Base-by-base conservation (phyloP, 2,329 filamentous ascomycete genomes). In the Aureobasidium sp. region DNA sequence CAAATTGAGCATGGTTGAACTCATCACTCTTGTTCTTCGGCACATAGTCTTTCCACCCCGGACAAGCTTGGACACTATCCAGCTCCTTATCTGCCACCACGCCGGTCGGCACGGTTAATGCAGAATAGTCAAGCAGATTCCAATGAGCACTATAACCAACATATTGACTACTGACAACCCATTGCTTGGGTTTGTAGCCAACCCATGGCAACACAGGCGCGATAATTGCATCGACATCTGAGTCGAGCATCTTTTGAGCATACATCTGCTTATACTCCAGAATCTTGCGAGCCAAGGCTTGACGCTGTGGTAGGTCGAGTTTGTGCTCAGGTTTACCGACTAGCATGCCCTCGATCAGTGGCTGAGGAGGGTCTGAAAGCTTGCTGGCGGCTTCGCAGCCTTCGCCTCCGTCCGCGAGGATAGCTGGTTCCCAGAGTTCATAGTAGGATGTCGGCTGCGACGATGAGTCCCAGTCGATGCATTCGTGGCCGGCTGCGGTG, bases 111-210 rank as follows among this genome's bases (percentile, higher is more conserved):
- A 64, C 60, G 13, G 46, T 12, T 36, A 82, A 71, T 10, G 78
- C 80, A 0, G 87, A 84, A 70, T 87, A 88, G 20, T 64, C 62
- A 10, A 64, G 48, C 20, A 64, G 20, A 44, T 64, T 64, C 56
- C 57, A 64, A 29, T 55, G 81, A 0, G 80, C 75, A 0, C 85
- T 87, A 66, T 89, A 90, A 1, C 80, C 80, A 85, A 85, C 89
- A 66, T 83, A 83, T 41, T 72, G 76, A 70, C 87, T 68, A 63
- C 77, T 73, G 65, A 83, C 71, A 65, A 84, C 78, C 55, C 55
- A 58, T 29, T 58, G 55, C 42, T 48, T 58, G 13, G 55, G 55
- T 64, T 81, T 73, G 3, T 78, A 82, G n/a, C 83, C 83, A 2
- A 76, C 76, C 1, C 81, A 79, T 1, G 84, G 82, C 0, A 80